A percentile compares a stretch with the other conserved stretches of the same genome.
phyloP scores from a whole-genome alignment of 345 rosid genomes.

The Excoecaria cochinchinensis region DNA sequence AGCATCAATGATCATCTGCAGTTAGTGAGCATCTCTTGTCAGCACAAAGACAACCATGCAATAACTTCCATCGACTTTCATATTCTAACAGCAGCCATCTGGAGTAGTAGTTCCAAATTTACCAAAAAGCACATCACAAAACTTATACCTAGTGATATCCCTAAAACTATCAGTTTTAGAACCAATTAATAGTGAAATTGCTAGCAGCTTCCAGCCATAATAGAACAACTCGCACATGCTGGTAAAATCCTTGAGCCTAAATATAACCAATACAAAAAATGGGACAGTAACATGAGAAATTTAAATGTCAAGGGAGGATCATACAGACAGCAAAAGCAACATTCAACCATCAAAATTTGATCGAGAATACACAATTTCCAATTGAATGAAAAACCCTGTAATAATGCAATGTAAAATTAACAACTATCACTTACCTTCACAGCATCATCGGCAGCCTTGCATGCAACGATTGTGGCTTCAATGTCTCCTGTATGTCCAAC shows the following conservation, averaged over 20 bases:
- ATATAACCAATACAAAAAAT: background rate
- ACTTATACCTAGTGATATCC: background rate
- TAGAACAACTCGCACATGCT: background rate
- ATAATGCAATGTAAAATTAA: background rate
- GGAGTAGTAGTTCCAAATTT: background rate
- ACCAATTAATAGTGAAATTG: background rate
- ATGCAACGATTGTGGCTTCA: constrained; percentile 74
- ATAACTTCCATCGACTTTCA: background rate
- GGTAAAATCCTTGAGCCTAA: background rate
- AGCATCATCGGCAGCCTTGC: constrained; percentile 88
- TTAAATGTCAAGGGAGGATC: background rate
- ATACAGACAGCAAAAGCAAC: background rate
- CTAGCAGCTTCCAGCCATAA: background rate
- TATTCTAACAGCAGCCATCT: background rate
- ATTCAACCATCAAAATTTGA: background rate
- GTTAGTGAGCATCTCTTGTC: constrained; percentile 9
- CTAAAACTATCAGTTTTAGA: background rate
- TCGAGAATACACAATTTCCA: background rate
- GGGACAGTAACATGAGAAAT: background rate
- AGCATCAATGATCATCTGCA: constrained; percentile 86
- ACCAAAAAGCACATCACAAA: background rate
- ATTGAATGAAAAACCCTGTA: background rate
- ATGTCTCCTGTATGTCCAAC: constrained; percentile 98
- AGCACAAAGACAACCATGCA: background rate
- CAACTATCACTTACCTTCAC: constrained; percentile 58